These are phyloP conservation scores for Fraxinus anomala DNA, from an alignment of 257 asterid genomes.

Conservation along the genomic window DNA sequence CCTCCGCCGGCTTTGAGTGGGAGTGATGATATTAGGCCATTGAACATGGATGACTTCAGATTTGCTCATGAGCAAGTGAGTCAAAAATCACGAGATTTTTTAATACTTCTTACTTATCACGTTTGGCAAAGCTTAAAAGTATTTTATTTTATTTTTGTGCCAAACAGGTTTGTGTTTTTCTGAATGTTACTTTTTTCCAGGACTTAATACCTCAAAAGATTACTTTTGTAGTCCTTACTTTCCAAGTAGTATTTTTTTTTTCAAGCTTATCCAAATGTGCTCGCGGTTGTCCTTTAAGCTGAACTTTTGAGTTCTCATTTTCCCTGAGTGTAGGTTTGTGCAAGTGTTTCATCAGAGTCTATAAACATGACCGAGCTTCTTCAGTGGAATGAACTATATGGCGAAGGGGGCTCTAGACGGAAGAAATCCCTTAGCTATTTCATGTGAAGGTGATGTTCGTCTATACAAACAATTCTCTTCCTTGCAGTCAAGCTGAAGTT, in stretches of 20 bases:
- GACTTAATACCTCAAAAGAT: background rate
- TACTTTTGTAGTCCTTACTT: background rate
- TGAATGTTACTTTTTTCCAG: background rate
- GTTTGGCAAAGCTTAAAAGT: background rate
- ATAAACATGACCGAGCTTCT: constrained; percentile 68
- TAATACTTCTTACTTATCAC: background rate
- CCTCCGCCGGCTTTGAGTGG: constrained; percentile 74
- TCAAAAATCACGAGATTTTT: background rate
- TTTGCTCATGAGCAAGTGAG: constrained; percentile 83
- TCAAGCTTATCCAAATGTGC: background rate
- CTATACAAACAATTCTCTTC: constrained; percentile 28
- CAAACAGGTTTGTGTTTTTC: background rate
- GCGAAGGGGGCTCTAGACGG: constrained; percentile 82
- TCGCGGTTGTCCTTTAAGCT: background rate
- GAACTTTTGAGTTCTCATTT: background rate
- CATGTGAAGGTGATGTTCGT: constrained; percentile 45
- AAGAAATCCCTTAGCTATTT: constrained; percentile 76
- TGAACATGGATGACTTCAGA: constrained; percentile 75
- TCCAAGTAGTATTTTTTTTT: background rate
- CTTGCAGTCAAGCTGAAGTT: constrained; percentile 19
- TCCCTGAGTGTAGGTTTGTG: constrained; percentile 53
- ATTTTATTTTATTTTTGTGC: too few relatives aligned
- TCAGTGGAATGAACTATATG: constrained; percentile 88
- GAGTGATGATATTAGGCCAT: constrained; percentile 73
- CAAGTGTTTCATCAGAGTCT: constrained; percentile 81